These are phyloP conservation scores for Apiotrichum veenhuisii DNA, from an alignment of 1,284 basidiomycete genomes.

Conservation along the genomic window DNA sequence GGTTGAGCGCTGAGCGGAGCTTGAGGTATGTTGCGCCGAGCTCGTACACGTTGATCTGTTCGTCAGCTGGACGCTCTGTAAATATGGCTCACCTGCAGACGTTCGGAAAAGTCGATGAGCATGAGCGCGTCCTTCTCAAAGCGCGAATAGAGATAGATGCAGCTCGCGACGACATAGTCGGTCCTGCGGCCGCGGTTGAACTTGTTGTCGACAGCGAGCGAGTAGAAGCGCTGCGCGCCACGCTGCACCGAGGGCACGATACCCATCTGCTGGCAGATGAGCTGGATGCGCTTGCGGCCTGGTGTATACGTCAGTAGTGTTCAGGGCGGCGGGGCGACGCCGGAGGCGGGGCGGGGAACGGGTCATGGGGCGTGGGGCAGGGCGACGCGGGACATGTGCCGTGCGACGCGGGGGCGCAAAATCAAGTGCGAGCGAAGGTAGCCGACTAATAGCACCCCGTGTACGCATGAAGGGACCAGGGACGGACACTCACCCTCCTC, in stretches of 20 bases:
- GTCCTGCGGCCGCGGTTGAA: constrained; percentile 91
- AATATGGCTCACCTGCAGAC: constrained; percentile 64
- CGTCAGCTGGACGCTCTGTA: background rate
- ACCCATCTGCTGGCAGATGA: constrained; percentile 70
- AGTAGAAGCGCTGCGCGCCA: constrained; percentile 82
- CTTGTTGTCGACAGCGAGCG: constrained; percentile 87
- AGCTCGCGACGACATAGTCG: constrained; percentile 90
- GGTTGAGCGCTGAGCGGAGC: constrained; percentile 80
- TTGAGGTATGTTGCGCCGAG: constrained; percentile 95
- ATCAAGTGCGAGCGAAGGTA: too few relatives aligned
- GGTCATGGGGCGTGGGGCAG: background rate
- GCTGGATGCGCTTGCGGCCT: constrained; percentile 79
- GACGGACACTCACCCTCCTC: constrained; percentile 28
- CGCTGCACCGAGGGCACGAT: constrained; percentile 75
- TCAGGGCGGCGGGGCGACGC: background rate
- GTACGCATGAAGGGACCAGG: background rate
- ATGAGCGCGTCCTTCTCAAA: constrained; percentile 85
- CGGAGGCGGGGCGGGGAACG: background rate
- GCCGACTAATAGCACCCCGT: background rate
- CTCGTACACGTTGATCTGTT: constrained; percentile 93
- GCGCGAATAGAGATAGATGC: constrained; percentile 90
- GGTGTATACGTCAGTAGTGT: constrained; percentile 3
- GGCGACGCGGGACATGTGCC: too few relatives aligned
- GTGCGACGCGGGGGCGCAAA: too few relatives aligned
- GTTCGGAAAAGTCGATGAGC: constrained; percentile 97